Conservation (phyloP, 2,329 filamentous ascomycete species). For the Neonectria ditissima region DNA sequence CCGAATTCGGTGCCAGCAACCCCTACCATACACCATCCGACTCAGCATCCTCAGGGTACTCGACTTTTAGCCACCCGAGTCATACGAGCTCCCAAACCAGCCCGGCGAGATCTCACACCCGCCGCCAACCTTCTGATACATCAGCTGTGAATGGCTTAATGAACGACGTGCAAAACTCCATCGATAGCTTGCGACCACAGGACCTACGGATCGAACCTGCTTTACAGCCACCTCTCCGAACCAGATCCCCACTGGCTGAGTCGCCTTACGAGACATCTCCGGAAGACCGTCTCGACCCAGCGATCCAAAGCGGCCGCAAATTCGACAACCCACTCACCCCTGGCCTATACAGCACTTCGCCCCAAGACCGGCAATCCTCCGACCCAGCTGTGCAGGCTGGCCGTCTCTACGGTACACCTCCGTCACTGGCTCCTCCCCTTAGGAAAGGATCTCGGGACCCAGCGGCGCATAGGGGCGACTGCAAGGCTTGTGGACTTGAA, state of each 20-base stretch:
- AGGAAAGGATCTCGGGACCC: constrained; percentile 55
- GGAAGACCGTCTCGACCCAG: constrained; percentile 37
- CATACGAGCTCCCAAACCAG: constrained; percentile 71
- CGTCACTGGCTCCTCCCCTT: constrained; percentile 36
- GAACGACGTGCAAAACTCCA: constrained; percentile 66
- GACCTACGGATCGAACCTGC: constrained; percentile 51
- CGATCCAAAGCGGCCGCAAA: constrained; percentile 37
- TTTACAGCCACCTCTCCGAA: constrained; percentile 41
- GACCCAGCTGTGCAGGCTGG: constrained; percentile 29
- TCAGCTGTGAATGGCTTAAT: constrained; percentile 65
- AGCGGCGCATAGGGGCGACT: constrained; percentile 74
- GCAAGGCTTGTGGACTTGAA: constrained; percentile 81
- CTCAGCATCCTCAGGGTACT: constrained; percentile 74
- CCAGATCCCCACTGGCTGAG: constrained; percentile 42
- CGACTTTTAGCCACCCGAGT: constrained; percentile 68
- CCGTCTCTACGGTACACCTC: constrained; percentile 21
- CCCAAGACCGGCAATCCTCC: constrained; percentile 30
- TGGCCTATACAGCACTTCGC: constrained; percentile 32
- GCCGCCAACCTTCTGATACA: constrained; percentile 56
- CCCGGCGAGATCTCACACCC: constrained; percentile 48
- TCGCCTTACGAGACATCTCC: constrained; percentile 46
- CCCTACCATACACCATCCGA: constrained; percentile 73
- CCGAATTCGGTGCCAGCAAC: constrained; percentile 71
- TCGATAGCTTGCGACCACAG: constrained; percentile 50
- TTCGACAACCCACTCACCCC: constrained; percentile 28